phyloP scores from a whole-genome alignment of 768 basidiomycete genomes.

The Xerocomellus amylosporus region DNA sequence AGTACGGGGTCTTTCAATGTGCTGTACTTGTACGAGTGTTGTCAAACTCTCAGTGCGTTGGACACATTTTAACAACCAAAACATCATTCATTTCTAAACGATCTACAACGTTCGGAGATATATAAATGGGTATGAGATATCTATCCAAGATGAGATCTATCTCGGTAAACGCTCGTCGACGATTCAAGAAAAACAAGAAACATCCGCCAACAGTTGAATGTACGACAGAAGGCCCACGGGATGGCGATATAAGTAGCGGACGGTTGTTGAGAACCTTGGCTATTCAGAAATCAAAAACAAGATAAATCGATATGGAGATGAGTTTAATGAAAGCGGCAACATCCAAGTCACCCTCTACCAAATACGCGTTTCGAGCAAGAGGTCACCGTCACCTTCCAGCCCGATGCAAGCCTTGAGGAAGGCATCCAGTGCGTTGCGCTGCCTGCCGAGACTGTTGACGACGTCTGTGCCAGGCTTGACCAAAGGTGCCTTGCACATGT shows the following conservation, averaged over 20 bases:
- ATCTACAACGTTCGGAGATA: background rate
- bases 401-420: constrained; percentile 96
- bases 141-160: background rate
- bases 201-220: constrained; percentile 17
- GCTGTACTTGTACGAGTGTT: too few species aligned
- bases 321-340: background rate
- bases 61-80: background rate
- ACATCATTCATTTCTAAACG: constrained; percentile 5
- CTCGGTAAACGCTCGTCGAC: background rate
- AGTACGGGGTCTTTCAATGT: too few species aligned
- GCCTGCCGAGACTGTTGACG: constrained; percentile 92
- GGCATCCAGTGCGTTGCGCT: constrained; percentile 89
- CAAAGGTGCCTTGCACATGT: constrained; percentile 98
- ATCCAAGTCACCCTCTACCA: constrained; percentile 54
- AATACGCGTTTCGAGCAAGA: constrained; percentile 82
- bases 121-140: background rate
- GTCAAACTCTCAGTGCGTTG: too few species aligned
- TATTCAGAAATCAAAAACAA: background rate
- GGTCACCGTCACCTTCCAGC: constrained; percentile 76
- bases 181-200: background rate
- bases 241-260: background rate
- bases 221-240: background rate
- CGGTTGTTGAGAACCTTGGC: constrained; percentile 26
- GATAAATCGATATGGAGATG: background rate
- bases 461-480: constrained; percentile 93